A percentile compares a stretch with the other conserved stretches of the same genome.
phyloP scores from a whole-genome alignment of 2,329 filamentous ascomycete genomes.

The Neoscytalidium dimidiatum region DNA sequence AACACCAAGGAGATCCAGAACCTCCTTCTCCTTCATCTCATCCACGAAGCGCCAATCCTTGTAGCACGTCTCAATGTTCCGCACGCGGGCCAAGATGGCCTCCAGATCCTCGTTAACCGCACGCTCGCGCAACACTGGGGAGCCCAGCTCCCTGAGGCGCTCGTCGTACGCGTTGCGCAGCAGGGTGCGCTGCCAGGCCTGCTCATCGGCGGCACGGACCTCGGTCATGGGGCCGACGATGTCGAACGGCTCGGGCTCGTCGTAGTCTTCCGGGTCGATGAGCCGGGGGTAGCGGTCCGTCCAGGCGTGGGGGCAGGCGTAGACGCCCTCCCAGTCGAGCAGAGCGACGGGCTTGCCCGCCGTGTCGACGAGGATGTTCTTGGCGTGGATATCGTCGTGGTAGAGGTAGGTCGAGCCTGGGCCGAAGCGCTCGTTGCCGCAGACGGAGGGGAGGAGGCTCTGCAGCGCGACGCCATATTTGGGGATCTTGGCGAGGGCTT shows the following conservation, averaged over 20 bases:
- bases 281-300: not conserved
- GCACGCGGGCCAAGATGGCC: not conserved
- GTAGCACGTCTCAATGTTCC: not conserved
- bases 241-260: not conserved
- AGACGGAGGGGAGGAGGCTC: not conserved
- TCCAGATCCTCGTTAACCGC: not conserved
- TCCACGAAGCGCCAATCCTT: not conserved
- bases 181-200: not conserved
- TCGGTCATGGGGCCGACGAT: too few species aligned
- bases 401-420: not conserved
- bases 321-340: conserved; percentile 18
- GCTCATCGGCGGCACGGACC: not conserved
- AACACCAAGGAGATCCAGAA: not conserved
- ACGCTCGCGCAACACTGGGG: not conserved
- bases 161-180: not conserved
- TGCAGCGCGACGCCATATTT: not conserved
- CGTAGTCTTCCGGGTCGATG: not conserved
- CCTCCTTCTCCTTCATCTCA: not conserved
- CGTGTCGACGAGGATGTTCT: conserved; percentile 18
- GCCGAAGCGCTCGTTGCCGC: not conserved
- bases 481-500: not conserved
- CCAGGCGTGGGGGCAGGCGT: not conserved
- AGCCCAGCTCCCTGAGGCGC: not conserved
- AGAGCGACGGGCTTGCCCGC: conserved; percentile 3
- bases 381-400: conserved; percentile 9